Conservation (phyloP, 1,284 basidiomycete species). For the Acaromyces ingoldii region DNA sequence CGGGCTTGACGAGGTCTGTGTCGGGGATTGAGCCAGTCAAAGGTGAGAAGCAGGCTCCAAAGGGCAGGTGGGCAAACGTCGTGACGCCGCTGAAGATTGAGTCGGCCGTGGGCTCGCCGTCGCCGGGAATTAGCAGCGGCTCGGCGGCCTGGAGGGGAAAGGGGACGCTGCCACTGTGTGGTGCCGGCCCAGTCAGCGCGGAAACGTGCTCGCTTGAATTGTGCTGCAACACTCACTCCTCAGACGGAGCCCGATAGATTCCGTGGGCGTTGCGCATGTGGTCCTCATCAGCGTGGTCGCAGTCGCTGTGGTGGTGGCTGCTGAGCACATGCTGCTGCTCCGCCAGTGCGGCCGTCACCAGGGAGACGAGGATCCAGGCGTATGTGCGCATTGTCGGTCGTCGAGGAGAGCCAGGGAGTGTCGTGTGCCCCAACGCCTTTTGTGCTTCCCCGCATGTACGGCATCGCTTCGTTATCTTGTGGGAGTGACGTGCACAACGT, state of each 20-base stretch:
- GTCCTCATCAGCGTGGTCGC: neutral
- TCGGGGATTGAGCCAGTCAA: slow-evolving; percentile 5
- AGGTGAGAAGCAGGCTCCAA: slow-evolving; percentile 38
- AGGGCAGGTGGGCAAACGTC: slow-evolving; percentile 52
- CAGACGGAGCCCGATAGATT: neutral
- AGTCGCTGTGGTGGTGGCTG: neutral
- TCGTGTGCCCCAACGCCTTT: too few relatives aligned
- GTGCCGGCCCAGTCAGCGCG: neutral
- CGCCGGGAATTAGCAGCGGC: neutral
- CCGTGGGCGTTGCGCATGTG: neutral
- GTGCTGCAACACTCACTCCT: slow-evolving; percentile 4
- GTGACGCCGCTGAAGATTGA: slow-evolving; percentile 48
- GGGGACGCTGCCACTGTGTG: neutral
- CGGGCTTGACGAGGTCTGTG: slow-evolving; percentile 25
- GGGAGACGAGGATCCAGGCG: too few relatives aligned
- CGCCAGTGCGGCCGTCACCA: too few relatives aligned
- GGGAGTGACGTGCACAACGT: too few relatives aligned
- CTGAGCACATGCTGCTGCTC: too few relatives aligned
- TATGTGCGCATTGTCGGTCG: too few relatives aligned
- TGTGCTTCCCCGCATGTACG: too few relatives aligned
- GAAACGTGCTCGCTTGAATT: too few relatives aligned
- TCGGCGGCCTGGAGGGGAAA: slow-evolving; percentile 5
- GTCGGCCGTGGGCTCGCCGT: slow-evolving; percentile 17
- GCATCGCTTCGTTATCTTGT: too few relatives aligned
- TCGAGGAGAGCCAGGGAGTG: too few relatives aligned